Percentiles rank a stretch among this genome's conserved stretches.
phyloP scores from a whole-genome alignment of 495 filamentous ascomycete species.

The Penicillium arizonense region DNA sequence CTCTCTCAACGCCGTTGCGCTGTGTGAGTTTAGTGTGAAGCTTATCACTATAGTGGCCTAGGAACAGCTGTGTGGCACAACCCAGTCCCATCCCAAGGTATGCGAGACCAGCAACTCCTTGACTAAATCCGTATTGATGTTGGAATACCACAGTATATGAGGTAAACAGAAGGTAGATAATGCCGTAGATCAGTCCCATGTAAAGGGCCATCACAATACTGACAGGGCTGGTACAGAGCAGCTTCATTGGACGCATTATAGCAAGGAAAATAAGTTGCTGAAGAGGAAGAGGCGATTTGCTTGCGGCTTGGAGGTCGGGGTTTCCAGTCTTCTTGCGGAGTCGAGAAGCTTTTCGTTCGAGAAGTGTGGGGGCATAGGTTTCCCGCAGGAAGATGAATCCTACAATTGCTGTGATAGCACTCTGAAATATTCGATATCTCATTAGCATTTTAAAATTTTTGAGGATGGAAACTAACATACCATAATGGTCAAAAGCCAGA shows the following conservation, averaged over 20 bases:
- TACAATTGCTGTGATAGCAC: slow-evolving; percentile 18
- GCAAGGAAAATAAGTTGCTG: slow-evolving; percentile 43
- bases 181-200: slow-evolving; percentile 54
- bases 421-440: background rate
- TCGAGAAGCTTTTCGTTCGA: slow-evolving; percentile 49
- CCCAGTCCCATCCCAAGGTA: slow-evolving; percentile 44
- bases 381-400: slow-evolving; percentile 52
- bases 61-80: slow-evolving; percentile 43
- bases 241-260: slow-evolving; percentile 50
- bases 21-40: background rate
- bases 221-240: slow-evolving; percentile 54
- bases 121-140: slow-evolving; percentile 42
- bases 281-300: slow-evolving; percentile 29
- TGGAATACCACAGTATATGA: slow-evolving; percentile 55
- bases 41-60: slow-evolving; percentile 48
- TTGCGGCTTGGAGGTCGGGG: slow-evolving; percentile 29
- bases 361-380: slow-evolving; percentile 59
- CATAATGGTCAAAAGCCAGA: slow-evolving; percentile 43
- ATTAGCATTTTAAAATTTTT: background rate
- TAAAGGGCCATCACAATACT: slow-evolving; percentile 38
- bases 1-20: slow-evolving; percentile 32
- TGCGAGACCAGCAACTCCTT: slow-evolving; percentile 52
- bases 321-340: slow-evolving; percentile 62
- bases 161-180: slow-evolving; percentile 59
- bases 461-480: background rate